A percentile compares a stretch with the other conserved stretches of the same genome.
These are phyloP conservation scores for Sutorius eximius DNA, from an alignment of 1,284 basidiomycete species.

Conservation along the genomic window DNA sequence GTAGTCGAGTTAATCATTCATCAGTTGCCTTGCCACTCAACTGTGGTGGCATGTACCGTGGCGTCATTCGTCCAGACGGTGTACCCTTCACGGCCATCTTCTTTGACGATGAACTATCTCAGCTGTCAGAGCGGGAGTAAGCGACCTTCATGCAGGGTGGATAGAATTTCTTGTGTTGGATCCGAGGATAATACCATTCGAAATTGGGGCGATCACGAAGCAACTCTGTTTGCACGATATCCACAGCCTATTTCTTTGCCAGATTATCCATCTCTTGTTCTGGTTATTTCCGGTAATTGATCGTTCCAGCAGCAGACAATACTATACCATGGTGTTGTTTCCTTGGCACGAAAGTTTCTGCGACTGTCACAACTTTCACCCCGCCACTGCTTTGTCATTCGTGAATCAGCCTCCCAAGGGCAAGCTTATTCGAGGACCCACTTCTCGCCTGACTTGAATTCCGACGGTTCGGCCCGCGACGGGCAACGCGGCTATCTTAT, in stretches of 20 bases:
- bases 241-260: background rate
- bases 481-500: too few relatives aligned
- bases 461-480: too few relatives aligned
- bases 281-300: background rate
- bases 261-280: background rate
- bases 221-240: background rate
- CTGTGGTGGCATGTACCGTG: slow-evolving; percentile 78
- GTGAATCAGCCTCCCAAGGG: too few relatives aligned
- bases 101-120: slow-evolving; percentile 57
- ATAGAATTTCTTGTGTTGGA: background rate
- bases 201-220: background rate
- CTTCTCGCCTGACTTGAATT: too few relatives aligned
- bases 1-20: too few relatives aligned
- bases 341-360: too few relatives aligned
- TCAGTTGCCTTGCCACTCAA: slow-evolving; percentile 71
- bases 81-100: slow-evolving; percentile 74
- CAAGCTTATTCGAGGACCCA: too few relatives aligned
- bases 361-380: too few relatives aligned
- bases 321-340: too few relatives aligned
- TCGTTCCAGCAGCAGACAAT: background rate
- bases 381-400: too few relatives aligned
- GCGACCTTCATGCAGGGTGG: background rate
- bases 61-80: slow-evolving; percentile 67
- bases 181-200: background rate
- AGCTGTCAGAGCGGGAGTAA: slow-evolving; percentile 5